Conservation (phyloP, 2,329 filamentous ascomycete genomes). For the Diaporthe aspalathi region DNA sequence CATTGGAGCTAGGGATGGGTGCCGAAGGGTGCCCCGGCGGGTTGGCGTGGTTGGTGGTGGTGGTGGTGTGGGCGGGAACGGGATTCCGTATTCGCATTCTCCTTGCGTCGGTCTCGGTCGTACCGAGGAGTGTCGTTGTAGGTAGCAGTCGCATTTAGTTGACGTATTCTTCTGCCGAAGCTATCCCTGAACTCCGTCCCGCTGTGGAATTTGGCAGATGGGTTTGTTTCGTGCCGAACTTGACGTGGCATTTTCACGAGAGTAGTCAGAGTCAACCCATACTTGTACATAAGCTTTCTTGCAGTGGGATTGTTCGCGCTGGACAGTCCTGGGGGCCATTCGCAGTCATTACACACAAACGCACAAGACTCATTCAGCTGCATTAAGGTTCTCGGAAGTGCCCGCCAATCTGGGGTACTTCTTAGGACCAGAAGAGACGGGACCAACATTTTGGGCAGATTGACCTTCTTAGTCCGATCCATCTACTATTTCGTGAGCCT, state of each 20-base stretch:
- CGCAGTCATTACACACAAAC: not conserved
- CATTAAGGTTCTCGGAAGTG: conserved; percentile 17
- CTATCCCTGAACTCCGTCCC: not conserved
- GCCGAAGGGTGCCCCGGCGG: no score
- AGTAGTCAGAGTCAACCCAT: not conserved
- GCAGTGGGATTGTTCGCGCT: not conserved
- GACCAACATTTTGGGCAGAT: not conserved
- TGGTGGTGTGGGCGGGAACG: conserved; percentile 15
- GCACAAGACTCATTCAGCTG: not conserved
- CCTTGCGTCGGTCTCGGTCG: conserved; percentile 5
- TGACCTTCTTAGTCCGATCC: not conserved
- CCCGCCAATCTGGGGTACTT: conserved; percentile 4
- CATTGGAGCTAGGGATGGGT: not conserved
- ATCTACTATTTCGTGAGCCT: not conserved
- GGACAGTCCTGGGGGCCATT: not conserved
- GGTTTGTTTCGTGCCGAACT: not conserved
- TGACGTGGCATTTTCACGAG: not conserved
- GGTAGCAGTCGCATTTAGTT: conserved; percentile 10
- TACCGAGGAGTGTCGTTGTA: not conserved
- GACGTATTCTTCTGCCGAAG: not conserved
- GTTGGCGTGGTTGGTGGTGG: no score
- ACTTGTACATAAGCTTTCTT: not conserved
- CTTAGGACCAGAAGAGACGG: conserved; percentile 5
- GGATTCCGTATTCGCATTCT: conserved; percentile 24
- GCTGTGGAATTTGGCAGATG: not conserved